Evolutionary conservation across 805 yeast genomes (phyloP).

Genomic region (Maudiozyma saulgeensis): DNA sequence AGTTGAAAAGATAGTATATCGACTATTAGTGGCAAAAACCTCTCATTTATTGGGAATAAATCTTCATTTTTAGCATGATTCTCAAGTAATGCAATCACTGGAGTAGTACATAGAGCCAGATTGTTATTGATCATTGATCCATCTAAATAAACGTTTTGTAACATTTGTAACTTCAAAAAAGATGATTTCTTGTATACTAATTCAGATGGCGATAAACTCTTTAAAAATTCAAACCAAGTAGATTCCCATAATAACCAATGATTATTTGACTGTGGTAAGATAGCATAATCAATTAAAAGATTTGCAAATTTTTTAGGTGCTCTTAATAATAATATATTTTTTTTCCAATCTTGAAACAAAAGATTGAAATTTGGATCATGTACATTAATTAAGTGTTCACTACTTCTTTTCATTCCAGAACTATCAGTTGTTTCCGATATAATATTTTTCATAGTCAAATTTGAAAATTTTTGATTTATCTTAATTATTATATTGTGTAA

Average conservation of each 20-base stretch:
- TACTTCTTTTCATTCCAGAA: not conserved
- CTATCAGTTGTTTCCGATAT: not conserved
- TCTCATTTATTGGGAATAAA: constrained; percentile 3
- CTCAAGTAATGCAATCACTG: constrained; percentile 6
- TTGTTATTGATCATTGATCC: constrained; percentile 13
- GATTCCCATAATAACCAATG: constrained; percentile 21
- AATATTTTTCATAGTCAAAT: not conserved
- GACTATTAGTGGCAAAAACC: constrained; percentile 9
- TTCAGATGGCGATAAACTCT: constrained; percentile 5
- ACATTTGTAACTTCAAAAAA: not conserved
- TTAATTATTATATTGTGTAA: constrained; percentile 10
- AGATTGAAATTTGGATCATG: not conserved
- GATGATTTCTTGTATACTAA: constrained; percentile 5
- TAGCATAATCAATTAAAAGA: constrained; percentile 6
- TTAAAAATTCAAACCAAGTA: constrained; percentile 21
- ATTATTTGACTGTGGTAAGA: constrained; percentile 7
- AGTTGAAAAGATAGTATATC: constrained; percentile 14
- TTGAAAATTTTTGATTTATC: constrained; percentile 6
- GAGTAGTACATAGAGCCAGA: constrained; percentile 13
- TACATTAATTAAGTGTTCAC: not conserved
- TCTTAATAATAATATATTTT: constrained; percentile 2
- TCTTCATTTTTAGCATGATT: constrained; percentile 2
- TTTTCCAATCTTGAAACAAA: constrained; percentile 6
- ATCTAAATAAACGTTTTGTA: constrained; percentile 7
- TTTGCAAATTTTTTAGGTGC: constrained; percentile 7